Evolutionary conservation across 2,329 filamentous ascomycete genomes (phyloP), one percentile per base, ranked within the genome.

Genomic region (Penicillium sp.): DNA sequence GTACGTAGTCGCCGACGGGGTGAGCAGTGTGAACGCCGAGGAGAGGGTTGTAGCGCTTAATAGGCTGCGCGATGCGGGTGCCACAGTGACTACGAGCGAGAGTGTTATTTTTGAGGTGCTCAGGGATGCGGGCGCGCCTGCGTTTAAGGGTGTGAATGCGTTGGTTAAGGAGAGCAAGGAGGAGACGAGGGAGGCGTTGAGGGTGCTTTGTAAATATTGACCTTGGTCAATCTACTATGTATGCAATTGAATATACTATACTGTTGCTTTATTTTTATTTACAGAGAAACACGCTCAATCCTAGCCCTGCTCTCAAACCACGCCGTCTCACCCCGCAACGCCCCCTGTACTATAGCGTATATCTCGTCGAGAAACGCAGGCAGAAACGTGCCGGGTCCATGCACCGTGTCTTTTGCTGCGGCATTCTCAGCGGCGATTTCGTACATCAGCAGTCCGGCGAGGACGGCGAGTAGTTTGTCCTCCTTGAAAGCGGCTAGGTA

Each of bases 91-190:
- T 18, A 91, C 87, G 23, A 94, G 89, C 72, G 93, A 97, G 83
- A 89, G 89, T 72, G 87, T 89, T 75, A 75, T 97, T 68, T 97
- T 95, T 75, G 92, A 97, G 78, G 85, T 85, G 65, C 82, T 97
- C 77, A 90, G 90, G 18, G 92, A 97, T 75, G 90, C 93, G 6
- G 80, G 75, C 12, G 83, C 87, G 65, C 74, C 79, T 1, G 84
- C 74, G 55, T 97, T 97, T 70, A 88, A 83, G 75, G 79, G 79
- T 23, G 79, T 97, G 47, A 86, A 89, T 60, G 80, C 79, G 55
- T 67, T 97, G 56, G 89, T 97, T 56, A 96, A 93, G 80, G 89
- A 90, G 64, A 86, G 82, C 7, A 82, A 82, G 64, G 77, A 79
- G 47, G 85, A 84, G 63, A 96, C 92, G 0, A 90, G 83, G 76